Evolutionary conservation across 1,139 yeast species (phyloP).

Genomic region (Blastobotrys buckinghamii): DNA sequence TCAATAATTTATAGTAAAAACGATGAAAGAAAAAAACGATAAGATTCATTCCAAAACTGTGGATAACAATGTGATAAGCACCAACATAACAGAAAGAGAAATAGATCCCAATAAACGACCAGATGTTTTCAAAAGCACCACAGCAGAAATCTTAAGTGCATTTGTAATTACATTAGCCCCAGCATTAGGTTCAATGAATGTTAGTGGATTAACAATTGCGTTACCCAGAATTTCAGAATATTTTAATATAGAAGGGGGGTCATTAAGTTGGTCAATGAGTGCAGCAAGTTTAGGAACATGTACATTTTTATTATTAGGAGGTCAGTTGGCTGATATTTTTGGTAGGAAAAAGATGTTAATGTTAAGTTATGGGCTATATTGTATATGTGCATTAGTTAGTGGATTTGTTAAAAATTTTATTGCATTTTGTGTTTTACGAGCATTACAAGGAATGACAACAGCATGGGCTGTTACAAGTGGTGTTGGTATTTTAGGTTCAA

Average conservation of each 20-base stretch:
- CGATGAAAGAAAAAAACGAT: too few relatives aligned
- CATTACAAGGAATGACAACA: conserved; percentile 38
- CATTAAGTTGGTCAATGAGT: conserved; percentile 39
- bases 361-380: conserved; percentile 31
- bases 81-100: too few relatives aligned
- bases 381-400: conserved; percentile 35
- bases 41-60: too few relatives aligned
- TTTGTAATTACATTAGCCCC: conserved; percentile 37
- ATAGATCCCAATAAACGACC: conserved; percentile 15
- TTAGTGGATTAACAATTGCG: conserved; percentile 35
- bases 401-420: conserved; percentile 39
- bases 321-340: conserved; percentile 42
- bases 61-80: too few relatives aligned
- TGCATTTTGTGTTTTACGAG: conserved; percentile 37
- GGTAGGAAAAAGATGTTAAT: conserved; percentile 39
- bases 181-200: conserved; percentile 36
- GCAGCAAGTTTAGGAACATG: conserved; percentile 40
- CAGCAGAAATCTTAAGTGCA: conserved; percentile 27
- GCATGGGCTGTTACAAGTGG: conserved; percentile 42
- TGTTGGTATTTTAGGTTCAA: conserved; percentile 41
- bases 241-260: conserved; percentile 37
- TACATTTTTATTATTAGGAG: conserved; percentile 38
- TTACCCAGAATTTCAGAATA: conserved; percentile 32
- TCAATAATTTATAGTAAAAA: too few relatives aligned
- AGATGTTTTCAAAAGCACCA: conserved; percentile 16